Percentiles rank a stretch among this genome's conserved stretches.
These are phyloP conservation scores for Pichia paraexigua DNA, from an alignment of 805 yeast genomes.

Conservation along the genomic window DNA sequence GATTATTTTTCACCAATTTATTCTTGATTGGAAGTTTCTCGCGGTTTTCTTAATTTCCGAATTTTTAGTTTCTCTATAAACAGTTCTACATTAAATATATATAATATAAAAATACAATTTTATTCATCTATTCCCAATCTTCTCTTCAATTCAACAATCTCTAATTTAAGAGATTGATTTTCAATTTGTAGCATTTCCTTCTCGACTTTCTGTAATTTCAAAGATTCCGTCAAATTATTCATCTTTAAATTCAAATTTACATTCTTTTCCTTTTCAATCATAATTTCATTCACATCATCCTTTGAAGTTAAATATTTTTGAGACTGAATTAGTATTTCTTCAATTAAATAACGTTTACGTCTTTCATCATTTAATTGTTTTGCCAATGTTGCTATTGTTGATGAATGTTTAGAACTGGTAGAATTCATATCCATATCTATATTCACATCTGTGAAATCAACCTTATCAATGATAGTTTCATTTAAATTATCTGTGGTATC, in stretches of 20 bases:
- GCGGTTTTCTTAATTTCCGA: not conserved
- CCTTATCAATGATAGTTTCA: not conserved
- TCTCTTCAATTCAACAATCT: conserved; percentile 32
- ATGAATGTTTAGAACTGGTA: conserved; percentile 28
- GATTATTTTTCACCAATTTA: no score
- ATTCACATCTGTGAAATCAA: not conserved
- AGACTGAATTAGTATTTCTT: conserved; percentile 51
- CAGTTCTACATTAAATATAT: not conserved
- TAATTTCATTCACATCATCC: conserved; percentile 42
- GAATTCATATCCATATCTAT: not conserved
- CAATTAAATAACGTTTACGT: conserved; percentile 57
- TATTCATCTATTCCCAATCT: conserved; percentile 37
- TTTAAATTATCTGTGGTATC: not conserved
- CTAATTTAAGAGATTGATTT: conserved; percentile 30
- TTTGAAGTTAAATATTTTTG: conserved; percentile 47
- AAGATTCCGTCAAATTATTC: conserved; percentile 1
- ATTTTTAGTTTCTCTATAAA: conserved; percentile 16
- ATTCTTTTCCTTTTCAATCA: conserved; percentile 29
- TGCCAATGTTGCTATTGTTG: conserved; percentile 44
- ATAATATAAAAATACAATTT: not conserved
- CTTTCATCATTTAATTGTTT: conserved; percentile 57
- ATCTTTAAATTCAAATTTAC: conserved; percentile 1
- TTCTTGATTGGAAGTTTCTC: not conserved
- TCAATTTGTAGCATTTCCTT: conserved; percentile 33
- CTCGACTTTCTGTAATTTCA: conserved; percentile 26